These are phyloP conservation scores for Protomyces inouyei DNA, from an alignment of 1,139 yeast genomes.

Conservation along the genomic window DNA sequence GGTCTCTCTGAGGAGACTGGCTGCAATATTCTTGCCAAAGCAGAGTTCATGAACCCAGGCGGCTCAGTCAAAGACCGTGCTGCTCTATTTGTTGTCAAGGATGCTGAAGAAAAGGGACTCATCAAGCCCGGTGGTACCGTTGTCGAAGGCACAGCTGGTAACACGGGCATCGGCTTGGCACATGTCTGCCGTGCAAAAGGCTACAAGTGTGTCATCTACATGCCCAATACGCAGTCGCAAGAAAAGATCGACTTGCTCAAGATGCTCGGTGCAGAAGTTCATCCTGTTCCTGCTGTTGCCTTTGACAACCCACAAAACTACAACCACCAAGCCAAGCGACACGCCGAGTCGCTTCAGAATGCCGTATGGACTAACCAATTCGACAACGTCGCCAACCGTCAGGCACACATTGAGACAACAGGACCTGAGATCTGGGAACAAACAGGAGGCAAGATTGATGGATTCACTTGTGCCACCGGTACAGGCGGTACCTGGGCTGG, in stretches of 20 bases:
- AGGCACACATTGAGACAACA: conserved; percentile 83
- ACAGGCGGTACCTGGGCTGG: conserved; percentile 93
- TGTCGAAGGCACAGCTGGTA: conserved; percentile 70
- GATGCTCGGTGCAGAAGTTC: conserved; percentile 74
- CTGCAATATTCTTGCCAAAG: conserved; percentile 78
- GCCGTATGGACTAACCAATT: conserved; percentile 93
- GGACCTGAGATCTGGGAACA: conserved; percentile 96
- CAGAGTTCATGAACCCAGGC: conserved; percentile 92
- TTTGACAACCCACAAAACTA: conserved; percentile 66
- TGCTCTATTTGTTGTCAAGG: conserved; percentile 68
- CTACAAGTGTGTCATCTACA: conserved; percentile 75
- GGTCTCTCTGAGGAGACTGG: conserved; percentile 58
- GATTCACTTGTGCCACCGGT: conserved; percentile 84
- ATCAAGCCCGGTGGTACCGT: conserved; percentile 66
- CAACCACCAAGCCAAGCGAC: conserved; percentile 60
- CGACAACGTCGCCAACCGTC: conserved; percentile 80
- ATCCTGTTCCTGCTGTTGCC: conserved; percentile 88
- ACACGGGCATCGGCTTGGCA: conserved; percentile 87
- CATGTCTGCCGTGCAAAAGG: conserved; percentile 82
- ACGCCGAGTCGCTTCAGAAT: conserved; percentile 66
- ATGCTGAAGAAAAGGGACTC: conserved; percentile 69
- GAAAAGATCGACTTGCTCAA: conserved; percentile 67
- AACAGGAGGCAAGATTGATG: conserved; percentile 71
- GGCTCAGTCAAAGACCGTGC: conserved; percentile 93
- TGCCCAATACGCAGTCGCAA: conserved; percentile 80